These are phyloP conservation scores for Hymenoscyphus repandus DNA, from an alignment of 2,329 filamentous ascomycete species.

Conservation along the genomic window DNA sequence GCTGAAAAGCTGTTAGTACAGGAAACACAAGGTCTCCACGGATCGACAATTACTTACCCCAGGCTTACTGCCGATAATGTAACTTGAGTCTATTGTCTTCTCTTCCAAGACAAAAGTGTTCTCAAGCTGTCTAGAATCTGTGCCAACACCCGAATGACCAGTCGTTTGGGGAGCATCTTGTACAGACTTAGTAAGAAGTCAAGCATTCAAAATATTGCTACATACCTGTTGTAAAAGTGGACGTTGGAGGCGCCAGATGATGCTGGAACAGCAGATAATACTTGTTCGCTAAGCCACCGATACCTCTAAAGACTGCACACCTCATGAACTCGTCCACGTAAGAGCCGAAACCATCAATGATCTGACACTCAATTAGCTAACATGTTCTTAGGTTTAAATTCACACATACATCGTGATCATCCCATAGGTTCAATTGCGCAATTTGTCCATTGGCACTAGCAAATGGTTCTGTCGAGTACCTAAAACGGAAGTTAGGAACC, in stretches of 20 bases:
- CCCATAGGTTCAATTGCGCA: slow-evolving; percentile 95
- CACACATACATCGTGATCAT: slow-evolving; percentile 77
- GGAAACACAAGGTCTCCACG: neutral
- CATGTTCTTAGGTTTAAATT: slow-evolving; percentile 57
- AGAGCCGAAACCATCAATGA: slow-evolving; percentile 88
- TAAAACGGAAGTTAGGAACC: slow-evolving; percentile 1
- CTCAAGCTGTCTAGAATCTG: slow-evolving; percentile 66
- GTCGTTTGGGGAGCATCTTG: slow-evolving; percentile 52
- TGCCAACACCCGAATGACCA: slow-evolving; percentile 48
- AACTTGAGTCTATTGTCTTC: slow-evolving; percentile 58
- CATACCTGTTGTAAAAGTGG: slow-evolving; percentile 78
- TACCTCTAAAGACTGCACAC: slow-evolving; percentile 83
- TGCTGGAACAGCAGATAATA: slow-evolving; percentile 99
- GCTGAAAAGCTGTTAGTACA: slow-evolving; percentile 34
- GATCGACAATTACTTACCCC: slow-evolving; percentile 36
- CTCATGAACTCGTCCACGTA: slow-evolving; percentile 93
- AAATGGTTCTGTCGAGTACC: slow-evolving; percentile 80
- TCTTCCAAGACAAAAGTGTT: slow-evolving; percentile 66
- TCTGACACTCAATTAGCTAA: slow-evolving; percentile 53
- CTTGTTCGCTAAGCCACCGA: slow-evolving; percentile 91
- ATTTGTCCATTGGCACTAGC: slow-evolving; percentile 85
- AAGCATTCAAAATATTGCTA: slow-evolving; percentile 16
- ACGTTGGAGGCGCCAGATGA: slow-evolving; percentile 76
- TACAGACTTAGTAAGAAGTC: slow-evolving; percentile 11
- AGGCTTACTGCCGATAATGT: slow-evolving; percentile 56